Base-by-base conservation (phyloP, 2,329 filamentous ascomycete genomes). In the Teratosphaeria epicoccoides region DNA sequence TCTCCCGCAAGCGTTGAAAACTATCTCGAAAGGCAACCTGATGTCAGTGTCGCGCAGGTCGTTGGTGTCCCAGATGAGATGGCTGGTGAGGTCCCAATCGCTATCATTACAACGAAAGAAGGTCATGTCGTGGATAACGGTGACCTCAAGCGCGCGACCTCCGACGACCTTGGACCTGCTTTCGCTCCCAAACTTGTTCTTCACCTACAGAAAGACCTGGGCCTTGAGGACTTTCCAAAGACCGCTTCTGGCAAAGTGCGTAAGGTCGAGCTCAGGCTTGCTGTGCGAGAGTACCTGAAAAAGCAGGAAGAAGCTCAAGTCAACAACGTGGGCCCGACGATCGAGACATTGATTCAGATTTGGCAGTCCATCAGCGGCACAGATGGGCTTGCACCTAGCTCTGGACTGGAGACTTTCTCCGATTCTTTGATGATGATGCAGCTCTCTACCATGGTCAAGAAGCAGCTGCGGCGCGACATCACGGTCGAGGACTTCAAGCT, bases 21-120 rank as follows among this genome's bases (percentile, higher is more conserved):
- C 49, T 57, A 63, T 2, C 63, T 76, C 11, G 59, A 64, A 1
- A 66, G 68, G 29, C 56, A 69, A n/a, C 54, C 61, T 1, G 70
- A 65, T 3, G 55, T 64, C 1, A 52, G 70, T 59, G 66, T 59
- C 22, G 63, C 61, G 1, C 68, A 73, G 50, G 70, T 77, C 1
- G 65, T 77, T 11, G 74, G 72, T 7, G 61, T 71, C 1, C 64
- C 68, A 2, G 73, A 77, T 55, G 65, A 70, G 11, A 59, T 73
- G 50, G 73, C 74, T 24, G 74, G 74, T 3, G 73, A 77, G 55
- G 67, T 77, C 2, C 71, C 73, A 0, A 68, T 76, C 12, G 75
- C 75, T 2, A 60, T 77, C 11, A 68, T 75, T 24, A 53, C 68
- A 2, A 64, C 68, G 0, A 60, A 65, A 17, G 57, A 71, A n/a